Evolutionary conservation across 2,329 filamentous ascomycete genomes (phyloP), one percentile per base, ranked within the genome.

Genomic region (Trichophaea hybrida): DNA sequence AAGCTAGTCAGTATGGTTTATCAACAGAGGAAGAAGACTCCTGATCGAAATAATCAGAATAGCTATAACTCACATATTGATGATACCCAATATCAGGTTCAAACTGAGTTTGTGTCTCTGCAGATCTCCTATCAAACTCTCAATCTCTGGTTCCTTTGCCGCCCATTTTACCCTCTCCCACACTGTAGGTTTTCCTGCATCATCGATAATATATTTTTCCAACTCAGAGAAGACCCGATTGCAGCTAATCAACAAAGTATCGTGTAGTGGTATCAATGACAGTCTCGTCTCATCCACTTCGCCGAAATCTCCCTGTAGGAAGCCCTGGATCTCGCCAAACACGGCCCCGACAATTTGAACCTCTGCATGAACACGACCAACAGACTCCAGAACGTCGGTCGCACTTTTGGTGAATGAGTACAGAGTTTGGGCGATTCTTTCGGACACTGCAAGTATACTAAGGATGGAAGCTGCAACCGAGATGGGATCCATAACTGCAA

Each of bases 241-340:
- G n/a, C 69, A 55, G 44, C 66, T 68, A 15, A 64, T 61, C 8
- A 69, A 58, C 6, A 61, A 52, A 5, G 68, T 43, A 4, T 57
- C 38, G 6, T 62, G 61, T 1, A 69, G 56, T 48, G 7, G 34
- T 44, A 7, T 69, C 64, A 6, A 48, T 54, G 2, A 64, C 61
- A 10, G 72, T 64, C 1, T 58, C 52, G 34, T 58, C 38, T 43
- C 10, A 12, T 43, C 10, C 38, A 10, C 10, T 10, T 15, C 58
- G 37, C 40, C 49, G 6, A 60, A 43, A 6, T 51, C 44, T 2
- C 24, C 24, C 24, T 24, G 24, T 3, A 24, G 24, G 24, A 43
- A 57, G 32, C 38, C 38, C 10, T 59, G 49, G 54, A 52, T 37
- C 60, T 57, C n/a, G 17, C 2, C 2, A 17, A 17, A 50, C 10